Percentiles rank a stretch among this genome's conserved stretches.
phyloP scores from a whole-genome alignment of 371 early-diverging fungal genomes.

The Lichtheimia corymbifera region DNA sequence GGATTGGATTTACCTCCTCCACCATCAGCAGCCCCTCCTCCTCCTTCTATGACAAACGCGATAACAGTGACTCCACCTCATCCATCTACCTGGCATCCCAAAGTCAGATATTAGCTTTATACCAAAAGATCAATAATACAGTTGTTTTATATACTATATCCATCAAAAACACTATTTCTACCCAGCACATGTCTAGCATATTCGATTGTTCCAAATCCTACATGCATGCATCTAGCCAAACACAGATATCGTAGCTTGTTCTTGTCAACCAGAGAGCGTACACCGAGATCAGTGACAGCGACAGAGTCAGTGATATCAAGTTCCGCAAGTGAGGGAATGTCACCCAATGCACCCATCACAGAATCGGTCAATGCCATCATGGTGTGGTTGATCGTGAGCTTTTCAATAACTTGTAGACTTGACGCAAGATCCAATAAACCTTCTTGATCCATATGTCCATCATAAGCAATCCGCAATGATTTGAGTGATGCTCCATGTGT shows the following conservation, averaged over 20 bases:
- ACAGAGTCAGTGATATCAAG: not conserved
- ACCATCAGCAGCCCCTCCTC: not conserved
- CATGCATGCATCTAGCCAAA: no score
- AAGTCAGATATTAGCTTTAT: no score
- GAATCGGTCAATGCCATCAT: constrained; percentile 1
- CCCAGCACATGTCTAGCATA: no score
- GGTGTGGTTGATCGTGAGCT: no score
- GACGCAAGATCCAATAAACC: no score
- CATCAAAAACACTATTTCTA: not conserved
- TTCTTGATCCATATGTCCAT: no score
- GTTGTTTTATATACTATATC: not conserved
- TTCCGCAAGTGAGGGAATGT: not conserved
- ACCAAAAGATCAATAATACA: no score
- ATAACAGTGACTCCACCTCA: not conserved
- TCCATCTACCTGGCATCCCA: constrained; percentile 5
- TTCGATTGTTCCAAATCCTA: no score
- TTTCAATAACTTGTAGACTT: no score
- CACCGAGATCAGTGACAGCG: constrained; percentile 1
- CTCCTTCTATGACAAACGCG: not conserved
- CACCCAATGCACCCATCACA: not conserved
- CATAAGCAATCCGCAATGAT: no score
- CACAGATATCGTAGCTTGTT: no score
- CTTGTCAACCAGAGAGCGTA: not conserved
- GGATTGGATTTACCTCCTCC: constrained; percentile 9
- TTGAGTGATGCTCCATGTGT: no score